Conservation (phyloP, 129 eudicot species). For the Artemisia argyi region DNA sequence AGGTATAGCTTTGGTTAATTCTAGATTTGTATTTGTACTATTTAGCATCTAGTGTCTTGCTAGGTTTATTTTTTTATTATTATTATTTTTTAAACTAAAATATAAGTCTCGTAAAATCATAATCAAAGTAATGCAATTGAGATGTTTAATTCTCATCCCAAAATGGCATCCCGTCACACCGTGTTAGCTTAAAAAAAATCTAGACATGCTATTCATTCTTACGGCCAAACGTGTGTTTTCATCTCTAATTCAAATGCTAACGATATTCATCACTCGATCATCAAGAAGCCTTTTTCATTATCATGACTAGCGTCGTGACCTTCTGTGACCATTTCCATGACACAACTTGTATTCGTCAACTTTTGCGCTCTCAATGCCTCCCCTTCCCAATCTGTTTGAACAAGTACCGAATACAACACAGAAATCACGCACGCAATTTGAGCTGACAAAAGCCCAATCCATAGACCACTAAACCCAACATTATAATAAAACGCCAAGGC, state of each 20-base stretch:
- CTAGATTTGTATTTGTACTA: too few species aligned
- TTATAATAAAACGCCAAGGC: conserved; percentile 66
- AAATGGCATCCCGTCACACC: neutral
- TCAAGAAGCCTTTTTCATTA: conserved; percentile 40
- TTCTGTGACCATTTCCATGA: conserved; percentile 45
- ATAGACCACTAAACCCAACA: conserved; percentile 73
- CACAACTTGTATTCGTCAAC: conserved; percentile 21
- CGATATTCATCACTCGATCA: neutral
- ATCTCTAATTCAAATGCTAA: neutral
- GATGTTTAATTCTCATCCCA: neutral
- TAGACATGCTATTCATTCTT: neutral
- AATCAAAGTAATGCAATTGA: neutral
- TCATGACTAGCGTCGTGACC: conserved; percentile 14
- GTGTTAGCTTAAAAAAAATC: neutral
- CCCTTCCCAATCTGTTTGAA: conserved; percentile 79
- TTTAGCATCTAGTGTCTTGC: too few species aligned
- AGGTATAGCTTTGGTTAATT: too few species aligned
- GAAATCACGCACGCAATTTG: conserved; percentile 78
- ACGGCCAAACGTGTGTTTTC: neutral
- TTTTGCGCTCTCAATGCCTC: conserved; percentile 68
- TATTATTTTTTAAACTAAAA: too few species aligned
- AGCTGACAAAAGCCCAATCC: conserved; percentile 89
- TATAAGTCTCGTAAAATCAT: neutral
- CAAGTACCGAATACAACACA: conserved; percentile 56
- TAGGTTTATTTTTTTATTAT: too few species aligned